phyloP scores from a whole-genome alignment of 2,329 filamentous ascomycete genomes.

The Celoporthe dispersa region DNA sequence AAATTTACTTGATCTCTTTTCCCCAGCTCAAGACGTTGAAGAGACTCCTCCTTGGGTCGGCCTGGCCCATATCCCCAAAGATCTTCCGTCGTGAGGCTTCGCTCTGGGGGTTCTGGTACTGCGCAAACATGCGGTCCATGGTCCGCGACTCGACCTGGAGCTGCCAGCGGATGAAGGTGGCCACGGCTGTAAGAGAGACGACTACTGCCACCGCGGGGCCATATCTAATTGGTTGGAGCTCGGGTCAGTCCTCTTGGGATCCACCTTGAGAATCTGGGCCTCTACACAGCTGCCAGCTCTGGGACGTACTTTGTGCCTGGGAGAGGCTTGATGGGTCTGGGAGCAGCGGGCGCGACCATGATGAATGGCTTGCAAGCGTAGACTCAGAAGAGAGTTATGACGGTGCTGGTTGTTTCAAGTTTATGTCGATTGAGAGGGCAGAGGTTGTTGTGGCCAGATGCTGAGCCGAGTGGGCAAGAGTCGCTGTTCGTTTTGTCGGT shows the following conservation, averaged over 20 bases:
- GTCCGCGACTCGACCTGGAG: conserved; percentile 40
- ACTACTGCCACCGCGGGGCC: conserved; percentile 20
- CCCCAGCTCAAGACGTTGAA: conserved; percentile 26
- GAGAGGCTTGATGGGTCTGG: conserved; percentile 17
- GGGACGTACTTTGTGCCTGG: conserved; percentile 20
- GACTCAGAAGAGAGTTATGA: neutral
- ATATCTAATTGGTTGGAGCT: conserved; percentile 1
- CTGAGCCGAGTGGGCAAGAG: neutral
- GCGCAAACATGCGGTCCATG: conserved; percentile 44
- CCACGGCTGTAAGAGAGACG: conserved; percentile 34
- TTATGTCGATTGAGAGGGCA: neutral
- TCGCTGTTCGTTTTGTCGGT: neutral
- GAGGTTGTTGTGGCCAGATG: neutral
- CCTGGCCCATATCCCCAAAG: conserved; percentile 36
- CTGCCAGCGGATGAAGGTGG: conserved; percentile 41
- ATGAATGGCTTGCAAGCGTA: neutral
- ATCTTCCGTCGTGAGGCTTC: conserved; percentile 40
- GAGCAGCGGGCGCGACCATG: conserved; percentile 10
- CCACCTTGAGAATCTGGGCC: no score
- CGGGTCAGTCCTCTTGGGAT: neutral
- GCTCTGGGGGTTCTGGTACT: conserved; percentile 44
- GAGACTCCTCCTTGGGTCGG: conserved; percentile 23
- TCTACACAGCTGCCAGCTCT: neutral
- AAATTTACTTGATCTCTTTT: conserved; percentile 10
- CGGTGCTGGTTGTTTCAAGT: neutral